phyloP scores from a whole-genome alignment of 140 eudicot genomes.

The Bidens hawaiensis region DNA sequence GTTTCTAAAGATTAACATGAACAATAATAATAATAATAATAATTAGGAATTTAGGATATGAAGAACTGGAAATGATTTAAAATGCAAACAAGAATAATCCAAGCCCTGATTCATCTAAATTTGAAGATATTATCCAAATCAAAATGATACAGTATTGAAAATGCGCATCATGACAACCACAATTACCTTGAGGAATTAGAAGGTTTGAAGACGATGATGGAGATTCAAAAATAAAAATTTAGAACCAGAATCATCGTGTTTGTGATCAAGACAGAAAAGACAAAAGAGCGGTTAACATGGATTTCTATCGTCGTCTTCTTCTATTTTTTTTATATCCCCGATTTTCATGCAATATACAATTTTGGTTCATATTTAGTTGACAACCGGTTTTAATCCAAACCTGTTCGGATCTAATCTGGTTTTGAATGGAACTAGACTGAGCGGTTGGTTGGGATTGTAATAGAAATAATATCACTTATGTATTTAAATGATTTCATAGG shows the following conservation, averaged over 20 bases:
- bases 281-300: conserved; percentile 21
- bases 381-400: not conserved
- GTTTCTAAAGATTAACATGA: conserved; percentile 10
- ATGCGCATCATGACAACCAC: no score
- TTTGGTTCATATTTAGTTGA: no score
- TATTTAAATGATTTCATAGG: no score
- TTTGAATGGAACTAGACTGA: no score
- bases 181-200: conserved; percentile 18
- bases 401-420: no score
- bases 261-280: not conserved
- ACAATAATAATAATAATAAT: not conserved
- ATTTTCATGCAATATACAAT: conserved; percentile 26
- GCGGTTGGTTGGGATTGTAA: no score
- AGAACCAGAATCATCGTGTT: conserved; percentile 24
- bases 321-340: not conserved
- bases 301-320: conserved; percentile 10
- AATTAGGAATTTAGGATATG: conserved; percentile 7
- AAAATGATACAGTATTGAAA: no score
- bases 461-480: no score
- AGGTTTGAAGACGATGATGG: conserved; percentile 19
- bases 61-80: not conserved
- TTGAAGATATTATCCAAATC: no score
- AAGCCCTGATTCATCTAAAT: not conserved
- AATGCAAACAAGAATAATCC: not conserved
- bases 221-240: conserved; percentile 4